Evolutionary conservation across 768 basidiomycete species (phyloP).

Genomic region (Leccinum olivaceopallidum): DNA sequence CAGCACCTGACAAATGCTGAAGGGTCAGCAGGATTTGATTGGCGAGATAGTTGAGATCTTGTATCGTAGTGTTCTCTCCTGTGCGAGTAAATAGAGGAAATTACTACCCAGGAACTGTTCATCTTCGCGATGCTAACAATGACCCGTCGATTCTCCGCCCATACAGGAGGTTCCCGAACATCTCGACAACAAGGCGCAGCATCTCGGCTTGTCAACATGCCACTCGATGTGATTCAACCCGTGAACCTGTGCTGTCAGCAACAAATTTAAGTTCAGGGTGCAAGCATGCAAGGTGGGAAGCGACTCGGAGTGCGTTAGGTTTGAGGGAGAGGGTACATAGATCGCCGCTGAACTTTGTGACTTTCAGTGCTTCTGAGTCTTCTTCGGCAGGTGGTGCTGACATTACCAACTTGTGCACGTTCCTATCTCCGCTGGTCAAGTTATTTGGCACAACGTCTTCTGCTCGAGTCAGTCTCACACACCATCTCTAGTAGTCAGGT

Average conservation of each 20-base stretch:
- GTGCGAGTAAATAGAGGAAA: slow-evolving; percentile 15
- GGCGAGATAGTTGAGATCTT: slow-evolving; percentile 16
- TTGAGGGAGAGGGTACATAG: slow-evolving; percentile 7
- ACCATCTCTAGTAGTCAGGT: slow-evolving; percentile 6
- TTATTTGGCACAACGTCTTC: background rate
- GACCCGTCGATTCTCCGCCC: slow-evolving; percentile 21
- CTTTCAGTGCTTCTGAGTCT: background rate
- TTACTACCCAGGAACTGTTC: slow-evolving; percentile 15
- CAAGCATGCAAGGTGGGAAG: slow-evolving; percentile 9
- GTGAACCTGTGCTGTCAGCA: slow-evolving; percentile 1
- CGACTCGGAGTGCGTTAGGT: background rate
- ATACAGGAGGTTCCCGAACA: slow-evolving; percentile 12
- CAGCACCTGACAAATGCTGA: slow-evolving; percentile 36
- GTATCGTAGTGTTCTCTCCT: slow-evolving; percentile 8
- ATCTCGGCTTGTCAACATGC: background rate
- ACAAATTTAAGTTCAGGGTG: slow-evolving; percentile 3
- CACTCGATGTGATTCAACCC: background rate
- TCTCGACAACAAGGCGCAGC: background rate
- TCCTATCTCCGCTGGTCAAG: background rate
- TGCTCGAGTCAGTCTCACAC: background rate
- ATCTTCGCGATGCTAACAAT: slow-evolving; percentile 13
- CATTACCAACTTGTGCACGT: slow-evolving; percentile 6
- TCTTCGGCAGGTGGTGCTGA: background rate
- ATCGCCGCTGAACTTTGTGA: slow-evolving; percentile 18
- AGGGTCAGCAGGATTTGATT: slow-evolving; percentile 2